A percentile compares a stretch with the other conserved stretches of the same genome.
Evolutionary conservation across 179 eudicot species (phyloP).

Genomic region (Patellifolia procumbens): DNA sequence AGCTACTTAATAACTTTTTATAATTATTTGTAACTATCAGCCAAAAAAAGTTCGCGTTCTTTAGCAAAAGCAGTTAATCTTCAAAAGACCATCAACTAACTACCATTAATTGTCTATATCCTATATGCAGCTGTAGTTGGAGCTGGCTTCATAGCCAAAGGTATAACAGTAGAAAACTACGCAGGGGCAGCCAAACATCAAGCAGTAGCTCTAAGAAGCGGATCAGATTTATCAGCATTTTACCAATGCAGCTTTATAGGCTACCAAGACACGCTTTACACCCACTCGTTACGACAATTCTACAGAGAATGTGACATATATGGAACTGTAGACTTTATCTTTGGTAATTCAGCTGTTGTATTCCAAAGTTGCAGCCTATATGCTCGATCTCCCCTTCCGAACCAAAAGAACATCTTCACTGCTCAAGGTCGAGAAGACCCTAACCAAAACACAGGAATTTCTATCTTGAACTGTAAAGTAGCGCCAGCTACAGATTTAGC

Average conservation of each 20-base stretch:
- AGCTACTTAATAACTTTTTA: no score
- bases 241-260: slow-evolving; percentile 45
- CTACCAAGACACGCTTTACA: slow-evolving; percentile 48
- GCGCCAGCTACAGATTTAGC: slow-evolving; percentile 39
- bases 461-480: slow-evolving; percentile 41
- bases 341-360: slow-evolving; percentile 47
- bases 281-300: slow-evolving; percentile 41
- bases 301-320: slow-evolving; percentile 45
- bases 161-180: slow-evolving; percentile 43
- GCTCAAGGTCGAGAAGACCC: slow-evolving; percentile 47
- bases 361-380: slow-evolving; percentile 43
- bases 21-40: no score
- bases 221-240: slow-evolving; percentile 40
- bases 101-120: neutral
- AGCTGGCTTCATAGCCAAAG: slow-evolving; percentile 48
- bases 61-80: no score
- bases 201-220: slow-evolving; percentile 44
- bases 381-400: slow-evolving; percentile 33
- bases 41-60: no score
- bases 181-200: slow-evolving; percentile 44
- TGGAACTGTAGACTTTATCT: slow-evolving; percentile 46
- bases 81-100: no score
- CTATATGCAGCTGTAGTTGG: slow-evolving; percentile 42
- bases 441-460: slow-evolving; percentile 49
- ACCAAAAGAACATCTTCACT: slow-evolving; percentile 40